Percentiles rank a stretch among this genome's conserved stretches.
Conservation (phyloP, 108 stramenopile genomes). For the Stephanodiscus triporus region DNA sequence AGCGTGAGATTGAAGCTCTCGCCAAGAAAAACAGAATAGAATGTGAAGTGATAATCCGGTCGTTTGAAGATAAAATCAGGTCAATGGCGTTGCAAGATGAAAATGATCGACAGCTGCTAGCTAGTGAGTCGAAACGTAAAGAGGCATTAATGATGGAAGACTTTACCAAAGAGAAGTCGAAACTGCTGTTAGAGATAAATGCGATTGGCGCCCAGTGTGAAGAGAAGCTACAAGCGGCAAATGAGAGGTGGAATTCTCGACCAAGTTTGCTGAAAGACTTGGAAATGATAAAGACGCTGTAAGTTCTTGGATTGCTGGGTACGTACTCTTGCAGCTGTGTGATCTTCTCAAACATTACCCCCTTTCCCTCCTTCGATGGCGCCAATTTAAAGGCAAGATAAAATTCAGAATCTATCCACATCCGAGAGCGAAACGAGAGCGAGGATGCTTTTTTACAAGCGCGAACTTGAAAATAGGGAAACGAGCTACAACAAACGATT, state of each 20-base stretch:
- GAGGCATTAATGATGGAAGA: conserved; percentile 25
- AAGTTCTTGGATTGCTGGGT: conserved; percentile 13
- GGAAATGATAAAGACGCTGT: conserved; percentile 40
- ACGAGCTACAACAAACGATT: conserved; percentile 13
- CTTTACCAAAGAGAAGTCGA: conserved; percentile 27
- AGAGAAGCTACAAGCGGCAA: conserved; percentile 19
- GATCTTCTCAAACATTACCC: background rate
- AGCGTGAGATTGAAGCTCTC: conserved; percentile 16
- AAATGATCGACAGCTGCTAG: conserved; percentile 22
- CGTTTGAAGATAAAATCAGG: conserved; percentile 22
- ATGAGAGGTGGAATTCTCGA: conserved; percentile 18
- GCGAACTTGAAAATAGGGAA: conserved; percentile 41
- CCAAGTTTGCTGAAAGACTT: conserved; percentile 13
- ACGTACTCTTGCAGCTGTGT: background rate
- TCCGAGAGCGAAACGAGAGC: conserved; percentile 20
- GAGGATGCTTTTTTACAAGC: conserved; percentile 29
- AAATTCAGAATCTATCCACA: conserved; percentile 16
- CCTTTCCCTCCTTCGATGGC: background rate
- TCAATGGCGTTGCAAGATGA: conserved; percentile 15
- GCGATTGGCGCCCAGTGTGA: too few species aligned
- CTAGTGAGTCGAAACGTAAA: conserved; percentile 23
- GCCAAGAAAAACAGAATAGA: conserved; percentile 15
- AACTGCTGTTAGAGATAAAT: conserved; percentile 6
- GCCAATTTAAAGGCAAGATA: conserved; percentile 20
- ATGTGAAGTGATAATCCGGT: background rate